phyloP scores from a whole-genome alignment of 2,329 filamentous ascomycete genomes.

The Sporothrix inflata region DNA sequence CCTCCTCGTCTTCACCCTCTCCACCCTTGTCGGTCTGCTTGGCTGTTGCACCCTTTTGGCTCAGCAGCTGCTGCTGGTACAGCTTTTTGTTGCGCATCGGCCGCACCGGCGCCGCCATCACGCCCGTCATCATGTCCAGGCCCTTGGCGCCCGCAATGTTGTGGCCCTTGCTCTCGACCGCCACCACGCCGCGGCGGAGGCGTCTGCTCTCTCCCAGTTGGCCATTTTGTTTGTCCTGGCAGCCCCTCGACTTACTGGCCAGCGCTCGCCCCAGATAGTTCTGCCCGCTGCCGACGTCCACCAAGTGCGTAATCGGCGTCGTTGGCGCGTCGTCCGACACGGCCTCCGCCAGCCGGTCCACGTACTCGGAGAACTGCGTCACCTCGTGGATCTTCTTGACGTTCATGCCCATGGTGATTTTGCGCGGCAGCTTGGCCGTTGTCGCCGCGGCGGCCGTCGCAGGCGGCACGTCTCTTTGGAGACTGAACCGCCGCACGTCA shows the following conservation, averaged over 20 bases:
- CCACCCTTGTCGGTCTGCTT: slow-evolving; percentile 46
- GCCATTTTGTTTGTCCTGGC: slow-evolving; percentile 45
- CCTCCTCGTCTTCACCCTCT: not conserved
- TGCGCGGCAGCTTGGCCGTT: slow-evolving; percentile 63
- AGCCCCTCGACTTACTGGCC: slow-evolving; percentile 54
- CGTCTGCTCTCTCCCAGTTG: slow-evolving; percentile 66
- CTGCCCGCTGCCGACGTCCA: slow-evolving; percentile 95
- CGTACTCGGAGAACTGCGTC: slow-evolving; percentile 82
- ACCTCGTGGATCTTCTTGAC: slow-evolving; percentile 96
- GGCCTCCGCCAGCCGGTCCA: slow-evolving; percentile 63
- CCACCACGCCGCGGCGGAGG: slow-evolving; percentile 80
- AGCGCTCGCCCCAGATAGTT: slow-evolving; percentile 92
- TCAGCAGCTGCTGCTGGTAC: slow-evolving; percentile 57
- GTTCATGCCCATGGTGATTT: slow-evolving; percentile 88
- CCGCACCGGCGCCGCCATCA: slow-evolving; percentile 69
- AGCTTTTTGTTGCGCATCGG: slow-evolving; percentile 84
- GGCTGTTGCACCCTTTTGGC: slow-evolving; percentile 45
- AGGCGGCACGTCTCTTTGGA: slow-evolving; percentile 64
- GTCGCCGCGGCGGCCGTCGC: not conserved
- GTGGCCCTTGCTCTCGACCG: slow-evolving; percentile 82
- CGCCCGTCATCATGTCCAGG: slow-evolving; percentile 80
- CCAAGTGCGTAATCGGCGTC: slow-evolving; percentile 75
- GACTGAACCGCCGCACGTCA: slow-evolving; percentile 68
- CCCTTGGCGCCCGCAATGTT: slow-evolving; percentile 85
- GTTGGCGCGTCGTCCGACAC: slow-evolving; percentile 60